phyloP scores from a whole-genome alignment of 345 rosid species.

The Rubroshorea leprosula region DNA sequence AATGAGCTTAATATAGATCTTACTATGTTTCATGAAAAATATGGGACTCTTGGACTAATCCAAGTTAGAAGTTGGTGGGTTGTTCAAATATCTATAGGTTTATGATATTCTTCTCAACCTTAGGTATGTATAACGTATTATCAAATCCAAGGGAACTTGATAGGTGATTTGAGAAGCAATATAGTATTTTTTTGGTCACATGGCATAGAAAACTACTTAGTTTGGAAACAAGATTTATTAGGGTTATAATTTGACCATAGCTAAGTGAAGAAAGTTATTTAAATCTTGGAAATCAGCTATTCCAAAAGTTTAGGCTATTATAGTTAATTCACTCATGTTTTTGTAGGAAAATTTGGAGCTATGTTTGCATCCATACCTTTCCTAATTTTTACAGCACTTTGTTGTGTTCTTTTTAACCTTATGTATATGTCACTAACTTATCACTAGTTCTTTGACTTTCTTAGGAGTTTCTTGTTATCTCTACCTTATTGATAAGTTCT shows the following conservation, averaged over 20 bases:
- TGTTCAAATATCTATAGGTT: conserved; percentile 89
- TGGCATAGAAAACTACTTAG: no score
- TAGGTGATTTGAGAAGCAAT: neutral
- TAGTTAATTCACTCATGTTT: neutral
- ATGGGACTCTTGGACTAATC: conserved; percentile 92
- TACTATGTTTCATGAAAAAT: conserved; percentile 59
- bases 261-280: no score
- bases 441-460: no score
- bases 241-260: no score
- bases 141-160: neutral
- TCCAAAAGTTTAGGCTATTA: no score
- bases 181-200: neutral
- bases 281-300: no score
- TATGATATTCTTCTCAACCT: conserved; percentile 90
- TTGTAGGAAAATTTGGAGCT: conserved; percentile 91
- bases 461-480: no score
- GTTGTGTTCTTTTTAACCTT: conserved; percentile 83
- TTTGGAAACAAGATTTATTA: no score
- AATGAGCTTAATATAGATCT: conserved; percentile 2
- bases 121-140: conserved; percentile 67
- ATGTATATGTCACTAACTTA: conserved; percentile 44
- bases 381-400: conserved; percentile 78
- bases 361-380: conserved; percentile 95
- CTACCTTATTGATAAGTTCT: neutral
- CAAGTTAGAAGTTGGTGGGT: conserved; percentile 97